These are phyloP conservation scores for Lachnellula arida DNA, from an alignment of 2,329 filamentous ascomycete species.

Conservation along the genomic window DNA sequence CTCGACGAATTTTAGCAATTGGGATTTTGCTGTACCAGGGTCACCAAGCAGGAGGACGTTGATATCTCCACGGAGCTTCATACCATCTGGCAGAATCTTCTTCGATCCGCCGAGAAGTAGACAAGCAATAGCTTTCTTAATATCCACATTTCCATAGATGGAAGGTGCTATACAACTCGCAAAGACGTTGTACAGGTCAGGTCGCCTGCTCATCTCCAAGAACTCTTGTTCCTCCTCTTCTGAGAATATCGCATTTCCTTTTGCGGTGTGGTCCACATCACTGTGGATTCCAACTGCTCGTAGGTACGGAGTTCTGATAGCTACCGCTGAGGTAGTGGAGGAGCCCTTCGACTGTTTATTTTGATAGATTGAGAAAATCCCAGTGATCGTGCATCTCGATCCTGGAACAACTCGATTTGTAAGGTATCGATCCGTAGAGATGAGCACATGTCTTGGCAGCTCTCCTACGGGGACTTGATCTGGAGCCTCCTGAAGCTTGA, in stretches of 20 bases:
- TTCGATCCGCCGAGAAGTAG: conserved; percentile 92
- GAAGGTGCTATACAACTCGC: conserved; percentile 92
- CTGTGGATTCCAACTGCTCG: conserved; percentile 88
- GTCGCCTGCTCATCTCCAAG: conserved; percentile 78
- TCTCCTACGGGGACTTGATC: conserved; percentile 98
- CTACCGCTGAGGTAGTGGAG: conserved; percentile 72
- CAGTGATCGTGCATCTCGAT: conserved; percentile 90
- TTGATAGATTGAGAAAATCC: conserved; percentile 97
- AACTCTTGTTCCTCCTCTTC: conserved; percentile 99
- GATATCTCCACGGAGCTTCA: conserved; percentile 96
- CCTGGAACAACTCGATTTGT: conserved; percentile 95
- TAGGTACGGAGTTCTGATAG: conserved; percentile 92
- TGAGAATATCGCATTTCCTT: conserved; percentile 77
- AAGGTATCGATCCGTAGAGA: conserved; percentile 93
- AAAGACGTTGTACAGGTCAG: conserved; percentile 89
- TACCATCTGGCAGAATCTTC: conserved; percentile 94
- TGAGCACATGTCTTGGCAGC: conserved; percentile 86
- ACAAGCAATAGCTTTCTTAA: conserved; percentile 96
- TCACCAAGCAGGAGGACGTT: conserved; percentile 96
- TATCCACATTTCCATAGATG: conserved; percentile 93
- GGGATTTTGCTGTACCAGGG: conserved; percentile 96
- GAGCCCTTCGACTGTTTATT: conserved; percentile 80
- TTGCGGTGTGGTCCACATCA: conserved; percentile 83
- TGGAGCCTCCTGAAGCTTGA: conserved; percentile 95
- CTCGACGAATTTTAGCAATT: conserved; percentile 94